These are phyloP conservation scores for Oryza glaberrima DNA, from an alignment of 176 grass and related monocot species.

Conservation along the genomic window DNA sequence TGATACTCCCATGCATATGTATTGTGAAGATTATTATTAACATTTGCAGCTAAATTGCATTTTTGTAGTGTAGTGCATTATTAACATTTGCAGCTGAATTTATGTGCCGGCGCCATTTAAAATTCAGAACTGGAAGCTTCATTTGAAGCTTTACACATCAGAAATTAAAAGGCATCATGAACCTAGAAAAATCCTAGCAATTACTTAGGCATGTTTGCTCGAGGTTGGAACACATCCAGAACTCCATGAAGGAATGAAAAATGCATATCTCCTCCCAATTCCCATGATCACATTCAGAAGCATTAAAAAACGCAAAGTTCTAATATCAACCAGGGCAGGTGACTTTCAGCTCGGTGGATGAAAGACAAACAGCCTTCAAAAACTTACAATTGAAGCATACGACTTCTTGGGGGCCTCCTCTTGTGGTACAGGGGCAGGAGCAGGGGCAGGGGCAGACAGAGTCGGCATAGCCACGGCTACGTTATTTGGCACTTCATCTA, in stretches of 20 bases:
- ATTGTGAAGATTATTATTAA: no score
- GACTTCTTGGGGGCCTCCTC: conserved; percentile 92
- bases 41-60: no score
- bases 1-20: not conserved
- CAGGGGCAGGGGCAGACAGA: not conserved
- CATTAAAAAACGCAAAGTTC: not conserved
- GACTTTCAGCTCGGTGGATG: not conserved
- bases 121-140: conserved; percentile 17
- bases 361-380: not conserved
- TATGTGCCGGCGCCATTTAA: not conserved
- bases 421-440: not conserved
- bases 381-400: conserved; percentile 92
- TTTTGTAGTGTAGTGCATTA: no score
- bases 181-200: not conserved
- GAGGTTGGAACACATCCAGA: not conserved
- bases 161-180: not conserved
- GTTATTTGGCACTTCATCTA: conserved; percentile 58
- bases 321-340: not conserved
- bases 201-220: not conserved
- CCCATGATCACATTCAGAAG: not conserved
- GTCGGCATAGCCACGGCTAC: conserved; percentile 18
- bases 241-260: not conserved
- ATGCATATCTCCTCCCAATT: not conserved
- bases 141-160: conserved; percentile 5
- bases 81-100: not conserved